Percentiles rank a stretch among this genome's conserved stretches.
phyloP scores from a whole-genome alignment of 73 alveolate species.

The Paramecium biaurelia region DNA sequence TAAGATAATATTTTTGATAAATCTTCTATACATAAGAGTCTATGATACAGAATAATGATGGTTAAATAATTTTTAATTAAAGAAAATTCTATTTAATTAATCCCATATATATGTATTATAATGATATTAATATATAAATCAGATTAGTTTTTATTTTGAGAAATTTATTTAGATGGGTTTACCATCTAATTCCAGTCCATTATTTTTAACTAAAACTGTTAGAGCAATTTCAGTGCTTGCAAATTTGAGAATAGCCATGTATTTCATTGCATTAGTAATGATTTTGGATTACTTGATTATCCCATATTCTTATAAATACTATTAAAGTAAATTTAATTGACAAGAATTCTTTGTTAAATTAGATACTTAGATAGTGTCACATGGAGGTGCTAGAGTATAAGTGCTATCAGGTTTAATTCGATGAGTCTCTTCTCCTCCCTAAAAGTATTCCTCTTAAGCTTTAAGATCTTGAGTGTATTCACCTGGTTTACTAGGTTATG shows the following conservation, averaged over 20 bases:
- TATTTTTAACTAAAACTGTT: neutral
- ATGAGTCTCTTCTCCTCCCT: constrained; percentile 37
- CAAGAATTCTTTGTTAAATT: neutral
- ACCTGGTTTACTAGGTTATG: neutral
- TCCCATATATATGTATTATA: no score
- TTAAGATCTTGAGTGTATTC: neutral
- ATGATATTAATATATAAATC: neutral
- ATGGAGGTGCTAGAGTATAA: constrained; percentile 26
- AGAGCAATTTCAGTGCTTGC: neutral
- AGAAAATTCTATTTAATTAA: no score
- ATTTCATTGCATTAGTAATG: neutral
- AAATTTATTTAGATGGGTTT: neutral
- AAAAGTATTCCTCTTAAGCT: constrained; percentile 20
- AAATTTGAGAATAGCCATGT: neutral
- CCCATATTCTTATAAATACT: constrained; percentile 1
- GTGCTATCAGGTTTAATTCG: constrained; percentile 34
- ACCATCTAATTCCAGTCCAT: constrained; percentile 46
- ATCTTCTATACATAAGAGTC: no score
- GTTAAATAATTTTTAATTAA: no score
- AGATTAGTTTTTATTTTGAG: constrained; percentile 17
- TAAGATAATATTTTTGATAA: no score
- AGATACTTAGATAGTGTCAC: constrained; percentile 33
- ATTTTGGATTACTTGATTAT: neutral
- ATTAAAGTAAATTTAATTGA: neutral
- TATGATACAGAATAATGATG: no score